These are phyloP conservation scores for Tylopilus subfusipes DNA, from an alignment of 768 basidiomycete genomes.

Conservation along the genomic window DNA sequence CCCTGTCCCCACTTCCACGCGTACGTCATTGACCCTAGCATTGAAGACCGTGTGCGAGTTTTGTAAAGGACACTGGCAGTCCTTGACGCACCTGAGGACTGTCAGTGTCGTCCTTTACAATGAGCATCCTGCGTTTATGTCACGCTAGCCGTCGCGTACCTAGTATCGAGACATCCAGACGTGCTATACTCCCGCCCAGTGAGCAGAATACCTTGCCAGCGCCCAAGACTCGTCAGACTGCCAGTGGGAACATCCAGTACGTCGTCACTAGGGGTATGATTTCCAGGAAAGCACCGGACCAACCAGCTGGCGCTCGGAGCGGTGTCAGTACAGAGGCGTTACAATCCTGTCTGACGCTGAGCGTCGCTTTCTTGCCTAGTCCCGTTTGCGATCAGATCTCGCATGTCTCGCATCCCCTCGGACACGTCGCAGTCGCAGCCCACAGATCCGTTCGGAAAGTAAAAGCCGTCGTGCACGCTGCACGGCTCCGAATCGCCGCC, in stretches of 20 bases:
- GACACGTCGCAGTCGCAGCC: not conserved
- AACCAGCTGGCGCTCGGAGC: not conserved
- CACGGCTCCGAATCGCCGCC: not conserved
- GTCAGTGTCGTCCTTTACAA: not conserved
- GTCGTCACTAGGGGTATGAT: too few relatives aligned
- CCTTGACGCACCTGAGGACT: not conserved
- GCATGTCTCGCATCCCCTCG: not conserved
- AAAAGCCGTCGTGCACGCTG: not conserved
- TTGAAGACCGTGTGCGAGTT: not conserved
- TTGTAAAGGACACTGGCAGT: not conserved
- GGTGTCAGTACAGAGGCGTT: not conserved
- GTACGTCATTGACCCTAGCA: not conserved
- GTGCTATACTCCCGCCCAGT: too few relatives aligned
- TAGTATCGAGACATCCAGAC: too few relatives aligned
- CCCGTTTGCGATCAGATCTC: not conserved
- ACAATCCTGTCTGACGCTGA: constrained; percentile 9
- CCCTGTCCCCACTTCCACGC: not conserved
- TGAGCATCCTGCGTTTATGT: not conserved
- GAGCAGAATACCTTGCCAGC: not conserved
- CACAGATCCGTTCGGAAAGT: not conserved
- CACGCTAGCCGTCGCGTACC: not conserved
- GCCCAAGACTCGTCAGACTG: too few relatives aligned
- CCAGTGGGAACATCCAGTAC: not conserved
- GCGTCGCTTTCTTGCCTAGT: not conserved
- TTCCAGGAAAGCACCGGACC: not conserved